Evolutionary conservation across 768 basidiomycete species (phyloP), one percentile per base, ranked within the genome.

Genomic region (Pleurotus citrinopileatus): DNA sequence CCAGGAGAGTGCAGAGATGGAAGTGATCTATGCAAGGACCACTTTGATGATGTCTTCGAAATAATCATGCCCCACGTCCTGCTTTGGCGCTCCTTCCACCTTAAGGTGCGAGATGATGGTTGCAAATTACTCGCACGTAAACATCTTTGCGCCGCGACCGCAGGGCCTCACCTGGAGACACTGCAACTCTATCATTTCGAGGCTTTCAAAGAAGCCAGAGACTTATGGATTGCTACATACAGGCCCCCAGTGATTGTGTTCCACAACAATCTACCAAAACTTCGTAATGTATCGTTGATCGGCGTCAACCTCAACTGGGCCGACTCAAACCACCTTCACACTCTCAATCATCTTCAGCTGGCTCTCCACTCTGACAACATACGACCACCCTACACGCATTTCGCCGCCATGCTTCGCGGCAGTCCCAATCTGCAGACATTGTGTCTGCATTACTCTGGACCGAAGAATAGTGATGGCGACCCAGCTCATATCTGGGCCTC

Each of bases 271-370:
- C 70, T 83, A 9, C 84, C 83, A 9, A 65, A 68, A 5, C 66
- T 85, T 40, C 73, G 67, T 57, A 79, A 83, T 60, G 71, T 85
- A 46, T 82, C 81, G 15, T 70, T 86, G 43, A 82, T 84, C 57
- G 84, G 84, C 47, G 83, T 86, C 57, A 85, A 84, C 63, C 74
- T 86, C 26, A 80, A 79, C 2, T 86, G 83, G 83, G 71, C 68
- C 3, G 65, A 70, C 20, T 73, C 74, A 25, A 74, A 78, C 5
- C 83, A 78, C 66, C 74, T 85, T 52, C 64, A 65, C 22, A 71
- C 72, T 38, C 70, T 86, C 37, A 69, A 74, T 25, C 65, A 74
- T 45, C 71, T 86, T 37, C 80, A 86, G 64, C 72, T 84, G 42
- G 83, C 82, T 8, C 73, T 86, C 12, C 83, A 86, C 61, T 71